These are phyloP conservation scores for Strobilomyces confusus DNA, from an alignment of 768 basidiomycete species.

Conservation along the genomic window DNA sequence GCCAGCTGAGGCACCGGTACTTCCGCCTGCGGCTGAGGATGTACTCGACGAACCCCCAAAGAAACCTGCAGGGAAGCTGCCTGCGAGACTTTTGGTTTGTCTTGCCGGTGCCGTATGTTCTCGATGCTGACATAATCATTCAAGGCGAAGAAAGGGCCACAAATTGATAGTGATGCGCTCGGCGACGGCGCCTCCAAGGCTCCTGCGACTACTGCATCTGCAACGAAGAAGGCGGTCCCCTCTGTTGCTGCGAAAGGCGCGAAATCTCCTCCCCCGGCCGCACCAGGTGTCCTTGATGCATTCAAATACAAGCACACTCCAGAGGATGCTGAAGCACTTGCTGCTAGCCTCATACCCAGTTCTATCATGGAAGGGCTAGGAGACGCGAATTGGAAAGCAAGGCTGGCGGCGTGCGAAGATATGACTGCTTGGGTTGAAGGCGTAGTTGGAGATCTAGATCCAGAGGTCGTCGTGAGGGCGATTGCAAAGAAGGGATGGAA, in stretches of 20 bases:
- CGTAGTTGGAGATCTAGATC: conserved; percentile 63
- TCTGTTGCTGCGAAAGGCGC: conserved; percentile 38
- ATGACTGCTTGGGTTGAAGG: conserved; percentile 80
- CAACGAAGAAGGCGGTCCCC: conserved; percentile 43
- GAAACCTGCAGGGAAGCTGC: conserved; percentile 49
- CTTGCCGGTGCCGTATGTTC: neutral
- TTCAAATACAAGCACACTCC: conserved; percentile 90
- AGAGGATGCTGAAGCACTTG: conserved; percentile 86
- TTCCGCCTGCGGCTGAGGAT: conserved; percentile 12
- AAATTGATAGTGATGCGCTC: conserved; percentile 29
- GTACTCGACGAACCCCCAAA: conserved; percentile 30
- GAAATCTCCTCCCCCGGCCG: conserved; percentile 47
- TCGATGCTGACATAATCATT: conserved; percentile 4
- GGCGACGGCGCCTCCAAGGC: conserved; percentile 15
- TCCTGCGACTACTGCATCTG: conserved; percentile 28
- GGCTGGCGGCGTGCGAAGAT: conserved; percentile 84
- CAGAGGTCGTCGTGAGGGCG: conserved; percentile 84
- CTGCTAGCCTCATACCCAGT: conserved; percentile 66
- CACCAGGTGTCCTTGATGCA: conserved; percentile 62
- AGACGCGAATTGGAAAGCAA: conserved; percentile 92
- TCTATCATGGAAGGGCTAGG: conserved; percentile 67
- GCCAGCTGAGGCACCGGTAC: conserved; percentile 17
- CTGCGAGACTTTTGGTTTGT: conserved; percentile 42
- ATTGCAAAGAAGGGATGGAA: conserved; percentile 92
- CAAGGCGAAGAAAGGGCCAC: conserved; percentile 51